Base-by-base conservation (phyloP, 768 basidiomycete species). In the Jaapia argillacea region DNA sequence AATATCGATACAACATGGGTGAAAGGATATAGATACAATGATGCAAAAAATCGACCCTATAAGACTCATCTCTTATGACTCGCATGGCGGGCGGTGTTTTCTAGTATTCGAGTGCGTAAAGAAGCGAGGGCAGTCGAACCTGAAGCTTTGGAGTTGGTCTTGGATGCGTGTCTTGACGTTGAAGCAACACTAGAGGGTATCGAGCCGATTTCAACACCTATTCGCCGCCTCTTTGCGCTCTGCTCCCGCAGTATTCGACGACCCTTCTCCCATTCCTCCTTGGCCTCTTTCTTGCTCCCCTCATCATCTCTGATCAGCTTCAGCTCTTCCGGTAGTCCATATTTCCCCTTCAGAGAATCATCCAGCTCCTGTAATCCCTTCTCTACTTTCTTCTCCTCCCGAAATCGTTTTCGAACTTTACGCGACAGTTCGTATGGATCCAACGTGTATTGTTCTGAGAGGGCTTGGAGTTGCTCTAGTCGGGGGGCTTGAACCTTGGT, bases 351-450 rank as follows among this genome's bases (percentile, higher is more conserved):
- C 40, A 97, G 63, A 6, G 59, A 63, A 38, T 87, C 81, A 52
- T 97, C 93, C 10, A 70, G 72, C 18, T 68, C 69, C 49, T 76
- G 70, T 51, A 83, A 83, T 44, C 70, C 74, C 53, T 78, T 67
- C 39, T 86, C 80, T 0, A 84, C 60, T 63, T 83, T 87, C 68
- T 97, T 99, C 48, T 85, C 85, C 47, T 80, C 77, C 3, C 96
- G 78, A 57, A 98, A 96, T 16, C 75, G 74, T 53, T 83, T 83
- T 33, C 96, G 77, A 2, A 82, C 71, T 51, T 78, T 79, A 12
- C 65, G 57, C 2, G 90, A 93, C 14, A 90, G 75, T 1, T 73
- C 48, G 54, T 94, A 98, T 0, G 96, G 96, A 63, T 99, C 96
- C 2, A 77, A 61, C 51, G 87, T 86, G 53, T 79, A 80, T 28